Evolutionary conservation across 1,284 basidiomycete species (phyloP).

Genomic region (Singerocomus inundabilis): DNA sequence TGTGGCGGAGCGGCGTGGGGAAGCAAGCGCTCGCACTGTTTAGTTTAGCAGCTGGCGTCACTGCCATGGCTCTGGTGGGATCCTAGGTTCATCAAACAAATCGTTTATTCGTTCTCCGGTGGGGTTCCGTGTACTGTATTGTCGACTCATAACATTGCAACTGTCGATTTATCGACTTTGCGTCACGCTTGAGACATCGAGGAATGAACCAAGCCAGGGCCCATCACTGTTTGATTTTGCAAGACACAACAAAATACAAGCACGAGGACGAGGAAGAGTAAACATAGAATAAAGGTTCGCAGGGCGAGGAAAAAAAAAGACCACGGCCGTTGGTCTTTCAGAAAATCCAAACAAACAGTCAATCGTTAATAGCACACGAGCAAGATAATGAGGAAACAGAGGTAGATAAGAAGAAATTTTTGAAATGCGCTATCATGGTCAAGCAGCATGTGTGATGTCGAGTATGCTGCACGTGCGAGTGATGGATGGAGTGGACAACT

Average conservation of each 20-base stretch:
- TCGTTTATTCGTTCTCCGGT: neutral
- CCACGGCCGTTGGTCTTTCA: conserved; percentile 2
- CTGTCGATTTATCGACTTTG: neutral
- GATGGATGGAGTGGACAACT: neutral
- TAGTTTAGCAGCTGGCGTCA: conserved; percentile 55
- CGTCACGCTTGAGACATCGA: neutral
- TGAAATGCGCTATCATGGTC: neutral
- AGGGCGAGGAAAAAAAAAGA: neutral
- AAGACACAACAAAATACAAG: conserved; percentile 1
- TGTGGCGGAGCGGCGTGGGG: conserved; percentile 40
- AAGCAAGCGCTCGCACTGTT: conserved; percentile 53
- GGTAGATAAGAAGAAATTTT: neutral
- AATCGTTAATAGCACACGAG: conserved; percentile 1
- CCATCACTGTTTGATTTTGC: conserved; percentile 2
- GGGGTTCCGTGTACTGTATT: neutral
- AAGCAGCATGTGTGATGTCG: conserved; percentile 4
- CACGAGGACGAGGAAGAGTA: neutral
- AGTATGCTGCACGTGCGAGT: conserved; percentile 4
- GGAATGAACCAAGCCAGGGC: neutral
- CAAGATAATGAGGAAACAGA: neutral
- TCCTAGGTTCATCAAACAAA: conserved; percentile 7
- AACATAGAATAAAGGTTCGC: neutral
- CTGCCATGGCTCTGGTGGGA: conserved; percentile 47
- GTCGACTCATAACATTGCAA: neutral
- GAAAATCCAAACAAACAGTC: neutral